Evolutionary conservation across 1,284 basidiomycete genomes (phyloP), one percentile per base, ranked within the genome.

Genomic region (Schizophyllum amplum): DNA sequence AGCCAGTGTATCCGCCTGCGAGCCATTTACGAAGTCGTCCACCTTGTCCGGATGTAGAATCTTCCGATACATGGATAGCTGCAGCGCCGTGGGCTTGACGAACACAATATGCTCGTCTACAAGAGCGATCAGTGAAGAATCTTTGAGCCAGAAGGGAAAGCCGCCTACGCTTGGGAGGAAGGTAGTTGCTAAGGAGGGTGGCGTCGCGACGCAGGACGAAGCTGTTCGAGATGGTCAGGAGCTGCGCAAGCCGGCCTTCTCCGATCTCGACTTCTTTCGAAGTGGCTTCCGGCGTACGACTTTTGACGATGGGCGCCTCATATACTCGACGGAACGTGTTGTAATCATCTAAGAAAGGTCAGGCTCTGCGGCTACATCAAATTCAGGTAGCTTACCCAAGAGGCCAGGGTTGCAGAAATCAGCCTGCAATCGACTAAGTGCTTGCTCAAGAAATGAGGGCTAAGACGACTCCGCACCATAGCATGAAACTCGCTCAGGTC

Each of bases 61-160:
- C 53, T 81, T 83, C 20, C 78, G 72, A 65, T 96, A 94, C 61
- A 98, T 88, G 4, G 83, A 78, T 1, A 92, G 73, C 66, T 99
- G 96, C 21, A 96, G 73, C 21, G 72, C 59, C 0, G 93, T 92
- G 0, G 95, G 94, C 2, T 85, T 86, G 24, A 96, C 79, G 68
- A 97, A 98, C 5, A 98, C 85, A 11, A 95, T 89, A 66, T 95
- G 97, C 83, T 98, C 94, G 66, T 90, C 94, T 96, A 62, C n/a
- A 50, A 55, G 7, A 24, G 27, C 47, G 54, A 6, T 24, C 27
- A 57, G 51, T 60, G 47, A 64, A 27, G 54, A 48, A 47, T 47
- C 22, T n/a, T 23, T 57, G 50, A 49, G 26, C 47, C 33, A 17
- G 26, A 51, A 26, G 60, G 52, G 26, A 59, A 50, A 50, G 21